Evolutionary conservation across 2,329 filamentous ascomycete species (phyloP).

Genomic region (Epicoccum nigrum): DNA sequence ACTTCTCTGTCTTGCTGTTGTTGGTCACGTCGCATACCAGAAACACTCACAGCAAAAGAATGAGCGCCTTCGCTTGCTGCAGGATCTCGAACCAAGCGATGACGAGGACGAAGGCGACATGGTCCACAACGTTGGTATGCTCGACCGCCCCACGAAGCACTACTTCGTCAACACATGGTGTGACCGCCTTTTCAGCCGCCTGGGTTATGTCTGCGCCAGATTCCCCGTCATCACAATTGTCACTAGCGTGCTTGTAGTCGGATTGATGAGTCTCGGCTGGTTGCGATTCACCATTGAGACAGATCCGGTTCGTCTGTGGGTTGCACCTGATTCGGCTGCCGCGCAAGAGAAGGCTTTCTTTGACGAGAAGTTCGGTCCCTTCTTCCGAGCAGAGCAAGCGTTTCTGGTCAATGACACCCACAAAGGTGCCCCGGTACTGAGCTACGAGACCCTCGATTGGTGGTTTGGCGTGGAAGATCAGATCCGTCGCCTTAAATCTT

Average conservation of each 20-base stretch:
- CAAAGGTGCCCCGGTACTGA: slow-evolving; percentile 74
- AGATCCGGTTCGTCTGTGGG: slow-evolving; percentile 91
- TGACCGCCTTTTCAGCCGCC: slow-evolving; percentile 77
- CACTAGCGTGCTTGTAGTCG: slow-evolving; percentile 75
- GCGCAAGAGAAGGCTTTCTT: slow-evolving; percentile 95
- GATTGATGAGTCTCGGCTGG: slow-evolving; percentile 84
- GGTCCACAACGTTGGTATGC: slow-evolving; percentile 74
- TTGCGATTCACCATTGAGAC: slow-evolving; percentile 86
- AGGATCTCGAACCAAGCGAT: slow-evolving; percentile 82
- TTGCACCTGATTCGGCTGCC: slow-evolving; percentile 89
- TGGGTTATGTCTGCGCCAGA: slow-evolving; percentile 80
- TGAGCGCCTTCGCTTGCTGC: slow-evolving; percentile 83
- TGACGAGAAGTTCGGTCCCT: slow-evolving; percentile 90
- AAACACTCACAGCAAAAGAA: slow-evolving; percentile 76
- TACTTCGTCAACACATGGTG: slow-evolving; percentile 86
- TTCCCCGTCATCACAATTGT: slow-evolving; percentile 86
- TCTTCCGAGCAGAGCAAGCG: slow-evolving; percentile 90
- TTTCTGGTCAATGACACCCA: slow-evolving; percentile 90
- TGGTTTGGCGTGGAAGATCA: slow-evolving; percentile 90
- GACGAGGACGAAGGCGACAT: slow-evolving; percentile 93
- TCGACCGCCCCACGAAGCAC: slow-evolving; percentile 77
- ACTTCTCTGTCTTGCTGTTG: slow-evolving; percentile 68
- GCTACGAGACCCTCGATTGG: slow-evolving; percentile 87
- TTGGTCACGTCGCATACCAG: slow-evolving; percentile 77
- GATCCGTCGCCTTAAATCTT: slow-evolving; percentile 73